Evolutionary conservation across 768 basidiomycete genomes (phyloP), one percentile per base, ranked within the genome.

Genomic region (Udeniomyces megalosporus): DNA sequence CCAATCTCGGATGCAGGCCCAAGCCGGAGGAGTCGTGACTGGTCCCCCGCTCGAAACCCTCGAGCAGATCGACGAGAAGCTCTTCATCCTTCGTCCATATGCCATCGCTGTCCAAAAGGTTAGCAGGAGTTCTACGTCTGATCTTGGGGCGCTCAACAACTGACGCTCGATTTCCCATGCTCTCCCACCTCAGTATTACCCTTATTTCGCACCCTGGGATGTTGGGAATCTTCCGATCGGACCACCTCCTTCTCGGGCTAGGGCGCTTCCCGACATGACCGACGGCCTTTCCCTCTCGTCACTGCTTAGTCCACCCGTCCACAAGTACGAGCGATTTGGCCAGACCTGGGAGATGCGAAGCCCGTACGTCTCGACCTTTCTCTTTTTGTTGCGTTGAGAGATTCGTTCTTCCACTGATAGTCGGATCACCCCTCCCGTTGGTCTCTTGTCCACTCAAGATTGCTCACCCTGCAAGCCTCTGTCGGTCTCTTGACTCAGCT

Each of bases 101-200:
- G 55, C 61, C 17, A 45, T 63, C 48, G 61, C 61, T 24, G 31
- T 52, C 6, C 61, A 63, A 35, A 57, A 58, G 55, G 61, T 63
- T 1, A 8, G 60, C 26, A 26, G 50, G 14, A n/a, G n/a, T n/a
- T 8, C 22, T 20, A 10, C 34, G 31, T 6, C 22, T n/a, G 26
- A 12, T 15, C 22, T 22, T 12, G 29, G 3, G 17, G 2, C 29
- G 31, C 31, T 47, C 14, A 2, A n/a, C 28, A 4, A 15, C 12
- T 22, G 60, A 32, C 24, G 52, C 22, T 26, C 20, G 14, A 28
- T 17, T 32, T 29, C 51, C n/a, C 15, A 12, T 34, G 6, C 32
- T 22, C 48, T 11, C 5, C 28, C 0, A 6, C 22, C 12, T 32
- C 35, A 63, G 61, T 63, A 57, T 42, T 32, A 57, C 50, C 47